A percentile compares a stretch with the other conserved stretches of the same genome.
Conservation (phyloP, 495 filamentous ascomycete species). For the Aspergillus diversus region DNA sequence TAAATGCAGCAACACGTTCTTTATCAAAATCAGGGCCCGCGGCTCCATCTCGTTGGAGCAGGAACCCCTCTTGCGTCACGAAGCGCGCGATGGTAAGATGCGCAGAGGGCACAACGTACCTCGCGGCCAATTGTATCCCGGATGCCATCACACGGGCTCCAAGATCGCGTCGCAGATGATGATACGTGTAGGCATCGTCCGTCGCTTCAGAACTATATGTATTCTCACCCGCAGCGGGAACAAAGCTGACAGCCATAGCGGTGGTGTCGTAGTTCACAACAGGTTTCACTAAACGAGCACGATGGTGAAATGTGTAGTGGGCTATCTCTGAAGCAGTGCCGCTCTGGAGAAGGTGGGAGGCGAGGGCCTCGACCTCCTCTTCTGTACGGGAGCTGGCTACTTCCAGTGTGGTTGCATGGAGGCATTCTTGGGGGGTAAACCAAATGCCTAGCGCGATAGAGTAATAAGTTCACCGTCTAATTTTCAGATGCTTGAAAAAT, state of each 20-base stretch:
- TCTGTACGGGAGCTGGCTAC: constrained; percentile 70
- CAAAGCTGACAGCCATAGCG: constrained; percentile 82
- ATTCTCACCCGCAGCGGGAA: constrained; percentile 69
- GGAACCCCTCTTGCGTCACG: constrained; percentile 58
- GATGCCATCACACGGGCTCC: constrained; percentile 59
- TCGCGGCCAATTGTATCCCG: constrained; percentile 65
- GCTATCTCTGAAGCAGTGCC: constrained; percentile 56
- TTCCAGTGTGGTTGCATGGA: constrained; percentile 88
- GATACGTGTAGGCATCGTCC: constrained; percentile 75
- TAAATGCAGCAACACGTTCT: constrained; percentile 58
- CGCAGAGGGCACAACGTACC: constrained; percentile 85
- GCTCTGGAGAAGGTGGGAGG: constrained; percentile 52
- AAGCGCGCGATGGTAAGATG: constrained; percentile 89
- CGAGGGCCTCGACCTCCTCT: constrained; percentile 62
- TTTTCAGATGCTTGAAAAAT: too few relatives aligned
- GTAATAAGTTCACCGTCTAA: too few relatives aligned
- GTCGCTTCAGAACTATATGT: background rate
- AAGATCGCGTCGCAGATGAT: constrained; percentile 83
- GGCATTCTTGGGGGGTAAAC: constrained; percentile 74
- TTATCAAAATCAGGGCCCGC: constrained; percentile 26
- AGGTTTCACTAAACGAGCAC: constrained; percentile 77
- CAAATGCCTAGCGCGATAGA: constrained; percentile 63
- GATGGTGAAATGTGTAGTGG: constrained; percentile 63
- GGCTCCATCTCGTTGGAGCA: constrained; percentile 20
- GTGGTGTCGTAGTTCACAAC: constrained; percentile 81